Evolutionary conservation across 2,329 filamentous ascomycete species (phyloP).

Genomic region (Scedosporium aurantiacum): DNA sequence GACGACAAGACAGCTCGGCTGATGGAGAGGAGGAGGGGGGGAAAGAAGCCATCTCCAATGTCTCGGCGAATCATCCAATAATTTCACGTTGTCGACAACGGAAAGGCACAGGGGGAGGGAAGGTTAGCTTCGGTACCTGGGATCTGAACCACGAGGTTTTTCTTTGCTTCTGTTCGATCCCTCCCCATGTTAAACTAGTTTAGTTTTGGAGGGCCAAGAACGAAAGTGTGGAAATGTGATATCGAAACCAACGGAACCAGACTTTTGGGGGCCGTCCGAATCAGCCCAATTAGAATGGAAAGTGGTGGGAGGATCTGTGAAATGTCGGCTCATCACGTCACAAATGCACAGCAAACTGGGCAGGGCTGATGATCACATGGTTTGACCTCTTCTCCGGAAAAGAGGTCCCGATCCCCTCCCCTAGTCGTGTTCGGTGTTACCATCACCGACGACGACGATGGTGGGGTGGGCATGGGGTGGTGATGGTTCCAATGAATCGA

Average conservation of each 20-base stretch:
- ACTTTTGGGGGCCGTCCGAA: not conserved
- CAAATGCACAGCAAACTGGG: not conserved
- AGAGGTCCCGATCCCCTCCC: no score
- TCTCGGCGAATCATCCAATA: not conserved
- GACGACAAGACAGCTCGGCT: no score
- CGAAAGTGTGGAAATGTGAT: not conserved
- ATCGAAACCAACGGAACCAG: not conserved
- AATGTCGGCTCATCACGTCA: not conserved
- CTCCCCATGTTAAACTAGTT: not conserved
- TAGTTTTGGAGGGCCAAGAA: no score
- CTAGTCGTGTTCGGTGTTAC: no score
- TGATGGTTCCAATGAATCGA: no score
- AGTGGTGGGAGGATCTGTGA: not conserved
- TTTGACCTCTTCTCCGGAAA: not conserved
- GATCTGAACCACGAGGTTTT: not conserved
- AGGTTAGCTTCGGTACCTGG: not conserved
- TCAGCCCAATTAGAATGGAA: not conserved
- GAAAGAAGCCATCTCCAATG: no score
- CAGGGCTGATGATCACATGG: slow-evolving; percentile 1
- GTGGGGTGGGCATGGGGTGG: no score
- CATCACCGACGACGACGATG: no score
- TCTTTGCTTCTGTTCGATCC: not conserved
- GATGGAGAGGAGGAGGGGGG: no score
- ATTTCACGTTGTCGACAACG: not conserved
- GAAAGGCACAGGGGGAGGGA: not conserved